These are phyloP conservation scores for Phytomonas francai DNA, from an alignment of 208 protist species.

Conservation along the genomic window DNA sequence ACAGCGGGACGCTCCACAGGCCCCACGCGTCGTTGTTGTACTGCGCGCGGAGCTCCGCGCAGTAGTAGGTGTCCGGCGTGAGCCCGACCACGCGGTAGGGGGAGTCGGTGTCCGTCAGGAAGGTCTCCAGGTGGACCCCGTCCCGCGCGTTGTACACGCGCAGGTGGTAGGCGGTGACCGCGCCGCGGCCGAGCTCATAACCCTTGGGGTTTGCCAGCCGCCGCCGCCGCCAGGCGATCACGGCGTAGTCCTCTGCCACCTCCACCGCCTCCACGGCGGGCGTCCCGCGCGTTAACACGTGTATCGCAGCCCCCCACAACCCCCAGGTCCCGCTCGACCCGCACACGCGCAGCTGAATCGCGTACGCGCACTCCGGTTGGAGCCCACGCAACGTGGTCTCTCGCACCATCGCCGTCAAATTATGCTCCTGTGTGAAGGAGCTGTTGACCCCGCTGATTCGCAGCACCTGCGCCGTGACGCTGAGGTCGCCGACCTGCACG, in stretches of 20 bases:
- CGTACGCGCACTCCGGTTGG: conserved; percentile 77
- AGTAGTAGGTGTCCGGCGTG: conserved; percentile 87
- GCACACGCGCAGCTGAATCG: conserved; percentile 80
- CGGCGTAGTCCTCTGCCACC: conserved; percentile 85
- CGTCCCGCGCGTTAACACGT: conserved; percentile 83
- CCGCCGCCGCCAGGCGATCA: conserved; percentile 81
- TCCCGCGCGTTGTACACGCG: conserved; percentile 77
- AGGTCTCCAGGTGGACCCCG: conserved; percentile 70
- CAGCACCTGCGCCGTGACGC: conserved; percentile 82
- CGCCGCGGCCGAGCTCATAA: conserved; percentile 76
- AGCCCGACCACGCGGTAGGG: conserved; percentile 81
- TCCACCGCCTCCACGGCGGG: conserved; percentile 77
- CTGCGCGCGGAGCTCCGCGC: conserved; percentile 86
- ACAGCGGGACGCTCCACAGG: conserved; percentile 83
- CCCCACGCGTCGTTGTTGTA: conserved; percentile 93
- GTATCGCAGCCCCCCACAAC: conserved; percentile 71
- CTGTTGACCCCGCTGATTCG: conserved; percentile 80
- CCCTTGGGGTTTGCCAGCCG: conserved; percentile 69
- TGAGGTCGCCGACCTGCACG: conserved; percentile 73
- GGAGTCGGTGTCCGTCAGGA: conserved; percentile 82
- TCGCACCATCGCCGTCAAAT: conserved; percentile 64
- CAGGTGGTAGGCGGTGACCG: conserved; percentile 86
- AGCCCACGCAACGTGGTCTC: conserved; percentile 86
- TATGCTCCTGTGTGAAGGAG: conserved; percentile 73
- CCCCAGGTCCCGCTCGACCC: conserved; percentile 83